These are phyloP conservation scores for Hyphodiscus hymeniophilus DNA, from an alignment of 495 filamentous ascomycete species.

Conservation along the genomic window DNA sequence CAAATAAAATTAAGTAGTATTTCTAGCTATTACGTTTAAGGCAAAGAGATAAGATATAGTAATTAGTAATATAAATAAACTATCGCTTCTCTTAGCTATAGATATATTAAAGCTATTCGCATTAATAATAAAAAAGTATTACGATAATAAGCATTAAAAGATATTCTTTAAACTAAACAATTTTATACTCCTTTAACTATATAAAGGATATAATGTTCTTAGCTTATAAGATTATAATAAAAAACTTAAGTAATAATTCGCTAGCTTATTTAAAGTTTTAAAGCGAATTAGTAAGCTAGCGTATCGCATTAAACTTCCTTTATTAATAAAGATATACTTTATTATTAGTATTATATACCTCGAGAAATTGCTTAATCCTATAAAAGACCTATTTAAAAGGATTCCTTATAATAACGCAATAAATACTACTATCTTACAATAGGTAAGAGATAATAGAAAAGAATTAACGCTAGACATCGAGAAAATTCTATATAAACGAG, in stretches of 20 bases:
- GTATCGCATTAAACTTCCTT: not conserved
- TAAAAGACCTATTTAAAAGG: not conserved
- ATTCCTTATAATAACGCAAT: too few species aligned
- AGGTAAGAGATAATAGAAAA: too few species aligned
- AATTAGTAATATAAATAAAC: too few species aligned
- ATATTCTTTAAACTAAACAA: not conserved
- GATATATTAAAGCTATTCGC: too few species aligned
- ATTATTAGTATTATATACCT: not conserved
- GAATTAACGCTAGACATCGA: not conserved
- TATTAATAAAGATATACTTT: not conserved
- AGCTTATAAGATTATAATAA: too few species aligned
- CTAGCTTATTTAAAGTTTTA: not conserved
- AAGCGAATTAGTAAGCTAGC: not conserved
- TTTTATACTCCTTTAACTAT: not conserved
- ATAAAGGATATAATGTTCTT: not conserved
- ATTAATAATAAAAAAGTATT: not conserved
- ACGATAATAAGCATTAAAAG: not conserved
- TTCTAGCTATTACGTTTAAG: too few species aligned
- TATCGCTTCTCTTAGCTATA: too few species aligned
- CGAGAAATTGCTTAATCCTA: not conserved
- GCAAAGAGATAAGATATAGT: too few species aligned
- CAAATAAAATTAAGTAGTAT: too few species aligned
- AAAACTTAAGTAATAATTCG: not conserved
- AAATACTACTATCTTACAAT: too few species aligned
- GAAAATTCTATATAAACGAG: not conserved